Evolutionary conservation across 768 basidiomycete genomes (phyloP), one percentile per base, ranked within the genome.

Genomic region (Royoungia palumana): DNA sequence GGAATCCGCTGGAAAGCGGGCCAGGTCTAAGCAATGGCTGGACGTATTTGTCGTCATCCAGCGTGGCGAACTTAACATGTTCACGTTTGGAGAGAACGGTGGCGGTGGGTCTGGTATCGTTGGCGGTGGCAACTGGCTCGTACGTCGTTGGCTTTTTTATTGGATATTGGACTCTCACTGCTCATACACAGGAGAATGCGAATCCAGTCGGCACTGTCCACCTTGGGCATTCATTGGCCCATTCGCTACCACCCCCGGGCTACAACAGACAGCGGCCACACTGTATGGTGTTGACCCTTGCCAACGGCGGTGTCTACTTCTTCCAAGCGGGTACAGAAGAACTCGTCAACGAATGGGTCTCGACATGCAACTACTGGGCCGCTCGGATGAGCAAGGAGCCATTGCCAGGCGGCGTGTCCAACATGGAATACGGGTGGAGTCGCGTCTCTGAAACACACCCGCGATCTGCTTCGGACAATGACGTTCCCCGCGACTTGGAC

Each of bases 381-480:
- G 96, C 95, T 2, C 78, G 96, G 38, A 89, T 84, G 47, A 93
- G 90, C 68, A 94, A 95, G 59, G 94, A 97, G 63, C 96, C 96
- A 1, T 78, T 99, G 3, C 79, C 89, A 2, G 96, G 96, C 5
- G 96, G 96, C 20, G 94, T 99, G 8, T 94, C 92, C 41, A 99
- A 98, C 71, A 95, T 98, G 89, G 96, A 99, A 67, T 96, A 98
- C 63, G 96, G 96, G 9, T 99, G 96, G 96, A 94, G 83, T 65
- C 79, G 90, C 17, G 77, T 92, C 8, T 58, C 74, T 21, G 86
- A 86, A 50, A 57, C 74, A 35, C 79, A 80, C 48, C 71, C 68
- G 2, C 77, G 78, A 6, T 77, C 83, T 11, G 65, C 71, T 20
- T 83, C 86, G 19, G 83, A 88, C 46, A 75, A 76, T 45, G 82